A percentile compares a stretch with the other conserved stretches of the same genome.
Conservation (phyloP, 805 yeast genomes). For the Candida berthetii region DNA sequence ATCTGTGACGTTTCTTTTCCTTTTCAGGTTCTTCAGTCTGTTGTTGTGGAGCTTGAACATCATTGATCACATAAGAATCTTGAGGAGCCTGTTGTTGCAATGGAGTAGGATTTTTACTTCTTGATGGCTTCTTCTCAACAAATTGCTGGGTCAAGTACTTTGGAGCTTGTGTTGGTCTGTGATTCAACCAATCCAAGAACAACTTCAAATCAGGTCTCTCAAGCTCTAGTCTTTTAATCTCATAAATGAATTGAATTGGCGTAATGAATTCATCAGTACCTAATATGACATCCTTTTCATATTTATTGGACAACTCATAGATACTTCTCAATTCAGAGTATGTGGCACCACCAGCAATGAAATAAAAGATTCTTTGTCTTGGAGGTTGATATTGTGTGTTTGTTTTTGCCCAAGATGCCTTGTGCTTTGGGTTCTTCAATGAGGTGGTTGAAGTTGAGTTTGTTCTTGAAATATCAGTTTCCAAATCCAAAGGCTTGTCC, state of each 20-base stretch:
- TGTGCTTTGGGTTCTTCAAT: constrained; percentile 62
- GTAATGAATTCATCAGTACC: constrained; percentile 76
- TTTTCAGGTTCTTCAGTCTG: constrained; percentile 18
- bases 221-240: constrained; percentile 28
- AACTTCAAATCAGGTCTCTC: constrained; percentile 37
- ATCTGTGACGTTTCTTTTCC: constrained; percentile 39
- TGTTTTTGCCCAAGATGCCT: constrained; percentile 71
- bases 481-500: constrained; percentile 58
- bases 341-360: constrained; percentile 86
- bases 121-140: constrained; percentile 7
- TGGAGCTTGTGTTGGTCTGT: constrained; percentile 35
- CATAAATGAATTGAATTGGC: constrained; percentile 35
- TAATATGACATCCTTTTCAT: constrained; percentile 68
- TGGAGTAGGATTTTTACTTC: constrained; percentile 12
- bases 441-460: constrained; percentile 37
- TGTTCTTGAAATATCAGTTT: constrained; percentile 23
- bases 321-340: constrained; percentile 73
- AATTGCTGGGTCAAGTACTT: constrained; percentile 30
- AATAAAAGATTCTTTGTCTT: constrained; percentile 71
- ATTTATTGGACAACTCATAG: constrained; percentile 56
- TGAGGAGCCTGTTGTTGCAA: constrained; percentile 10
- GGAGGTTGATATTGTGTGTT: constrained; percentile 26
- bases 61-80: constrained; percentile 5
- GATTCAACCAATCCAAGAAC: constrained; percentile 25
- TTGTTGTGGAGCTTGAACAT: constrained; percentile 4